Conservation (phyloP, 352 stramenopile genomes). For the Phytophthora brassicae region DNA sequence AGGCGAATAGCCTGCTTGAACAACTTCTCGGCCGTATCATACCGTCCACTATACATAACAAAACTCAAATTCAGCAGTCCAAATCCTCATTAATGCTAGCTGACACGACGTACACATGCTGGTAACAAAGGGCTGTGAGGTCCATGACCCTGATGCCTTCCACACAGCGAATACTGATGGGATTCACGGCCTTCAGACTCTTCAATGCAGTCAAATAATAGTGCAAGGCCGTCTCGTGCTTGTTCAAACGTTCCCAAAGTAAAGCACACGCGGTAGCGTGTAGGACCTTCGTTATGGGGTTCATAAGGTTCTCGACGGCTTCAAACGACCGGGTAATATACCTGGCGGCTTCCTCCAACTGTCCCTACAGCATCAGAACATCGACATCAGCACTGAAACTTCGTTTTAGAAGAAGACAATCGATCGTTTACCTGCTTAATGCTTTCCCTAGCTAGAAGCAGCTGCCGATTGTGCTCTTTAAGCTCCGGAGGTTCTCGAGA, state of each 20-base stretch:
- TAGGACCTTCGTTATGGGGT: neutral
- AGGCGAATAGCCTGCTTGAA: conserved; percentile 13
- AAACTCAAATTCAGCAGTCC: neutral
- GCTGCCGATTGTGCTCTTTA: neutral
- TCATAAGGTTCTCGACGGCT: neutral
- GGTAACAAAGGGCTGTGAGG: conserved; percentile 8
- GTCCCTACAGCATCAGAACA: neutral
- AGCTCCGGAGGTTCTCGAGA: neutral
- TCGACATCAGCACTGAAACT: neutral
- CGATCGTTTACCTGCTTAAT: neutral
- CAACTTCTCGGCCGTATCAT: neutral
- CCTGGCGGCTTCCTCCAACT: conserved; percentile 6
- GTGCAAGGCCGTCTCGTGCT: conserved; percentile 6
- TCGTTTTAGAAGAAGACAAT: neutral
- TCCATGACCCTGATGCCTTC: conserved; percentile 9
- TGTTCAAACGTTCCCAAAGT: neutral
- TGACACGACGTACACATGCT: conserved; percentile 3
- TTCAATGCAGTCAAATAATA: conserved; percentile 17
- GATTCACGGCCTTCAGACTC: conserved; percentile 8
- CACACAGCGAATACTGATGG: neutral
- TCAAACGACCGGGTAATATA: conserved; percentile 4
- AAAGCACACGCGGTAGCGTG: neutral
- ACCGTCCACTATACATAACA: neutral
- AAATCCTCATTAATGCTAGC: neutral
- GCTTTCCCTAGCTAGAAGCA: neutral